Conservation (phyloP, 352 stramenopile genomes). For the Pythium aquatile region DNA sequence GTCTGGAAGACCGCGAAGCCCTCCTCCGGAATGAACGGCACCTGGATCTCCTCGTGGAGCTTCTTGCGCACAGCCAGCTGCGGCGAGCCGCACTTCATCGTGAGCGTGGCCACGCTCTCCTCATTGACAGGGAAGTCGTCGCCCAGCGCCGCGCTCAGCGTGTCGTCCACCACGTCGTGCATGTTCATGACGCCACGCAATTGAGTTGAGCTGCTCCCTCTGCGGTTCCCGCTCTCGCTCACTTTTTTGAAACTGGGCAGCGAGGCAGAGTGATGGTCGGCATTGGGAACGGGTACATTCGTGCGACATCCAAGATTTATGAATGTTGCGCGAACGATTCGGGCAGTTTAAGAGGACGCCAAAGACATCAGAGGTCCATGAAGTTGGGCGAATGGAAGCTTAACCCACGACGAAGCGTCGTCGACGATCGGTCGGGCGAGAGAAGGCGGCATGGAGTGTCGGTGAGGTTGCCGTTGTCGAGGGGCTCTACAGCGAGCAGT, state of each 20-base stretch:
- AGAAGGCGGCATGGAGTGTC: too few relatives aligned
- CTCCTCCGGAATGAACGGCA: constrained; percentile 68
- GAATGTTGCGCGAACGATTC: neutral
- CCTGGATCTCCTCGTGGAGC: constrained; percentile 67
- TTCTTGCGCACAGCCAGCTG: constrained; percentile 80
- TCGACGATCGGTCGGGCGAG: too few relatives aligned
- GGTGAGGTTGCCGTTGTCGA: too few relatives aligned
- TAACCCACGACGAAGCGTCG: too few relatives aligned
- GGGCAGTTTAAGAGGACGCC: neutral
- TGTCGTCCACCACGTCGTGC: constrained; percentile 22
- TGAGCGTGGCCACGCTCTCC: constrained; percentile 64
- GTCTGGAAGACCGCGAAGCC: constrained; percentile 77
- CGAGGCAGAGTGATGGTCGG: constrained; percentile 12
- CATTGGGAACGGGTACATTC: constrained; percentile 2
- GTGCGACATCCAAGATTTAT: constrained; percentile 5
- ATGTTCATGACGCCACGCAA: neutral
- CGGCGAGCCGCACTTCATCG: constrained; percentile 75
- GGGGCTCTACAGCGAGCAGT: too few relatives aligned
- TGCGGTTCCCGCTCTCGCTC: constrained; percentile 21
- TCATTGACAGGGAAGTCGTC: constrained; percentile 61
- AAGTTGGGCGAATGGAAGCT: too few relatives aligned
- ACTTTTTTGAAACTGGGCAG: constrained; percentile 28
- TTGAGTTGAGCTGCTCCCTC: neutral
- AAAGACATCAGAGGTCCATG: neutral
- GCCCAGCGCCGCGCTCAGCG: constrained; percentile 37